Base-by-base conservation (phyloP, 768 basidiomycete genomes). In the Lactarius pseudohatsudake region DNA sequence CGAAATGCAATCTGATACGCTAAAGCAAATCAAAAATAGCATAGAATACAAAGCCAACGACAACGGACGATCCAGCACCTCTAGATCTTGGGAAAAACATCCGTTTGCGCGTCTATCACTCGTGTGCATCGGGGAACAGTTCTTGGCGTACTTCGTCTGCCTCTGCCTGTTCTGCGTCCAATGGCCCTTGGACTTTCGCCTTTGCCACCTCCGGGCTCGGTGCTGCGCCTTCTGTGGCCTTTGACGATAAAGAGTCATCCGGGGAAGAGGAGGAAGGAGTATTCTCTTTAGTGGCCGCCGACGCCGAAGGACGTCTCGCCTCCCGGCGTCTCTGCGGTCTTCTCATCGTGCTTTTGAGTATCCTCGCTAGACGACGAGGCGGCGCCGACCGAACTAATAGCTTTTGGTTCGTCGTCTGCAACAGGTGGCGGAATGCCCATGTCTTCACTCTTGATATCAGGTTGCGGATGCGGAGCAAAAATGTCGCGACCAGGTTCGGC, bases 401-500 rank as follows among this genome's bases (percentile, higher is more conserved):
- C 58, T 34, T 64, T 67, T 13, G 66, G 62, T 56, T 69, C 62
- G 18, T 40, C 56, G 28, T 60, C 55, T 43, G 38, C 66, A n/a
- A 18, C 43, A 26, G 28, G 57, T 43, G n/a, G 64, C 7, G 32
- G 15, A 36, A 32, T 36, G 57, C 11, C 40, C 36, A 53, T 36
- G 40, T 64, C 64, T 57, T 78, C 74, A 70, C 87, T 89, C 76
- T 83, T 84, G 57, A 79, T 72, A 7, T 85, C 81, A 57, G 79
- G 79, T 20, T 75, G 77, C 1, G 77, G 79, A 40, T 81, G 77
- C 36, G 80, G 82, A 0, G 81, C 89, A 72, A 94, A 94, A 65
- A 92, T 81, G 73, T 94, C 87, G 18, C 77, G 81, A 0, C 92
- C 92, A 0, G 92, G 92, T 70, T 91, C 91, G 0, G 89, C 78